phyloP scores from a whole-genome alignment of 73 alveolate genomes.

The Symbiodinium natans region DNA sequence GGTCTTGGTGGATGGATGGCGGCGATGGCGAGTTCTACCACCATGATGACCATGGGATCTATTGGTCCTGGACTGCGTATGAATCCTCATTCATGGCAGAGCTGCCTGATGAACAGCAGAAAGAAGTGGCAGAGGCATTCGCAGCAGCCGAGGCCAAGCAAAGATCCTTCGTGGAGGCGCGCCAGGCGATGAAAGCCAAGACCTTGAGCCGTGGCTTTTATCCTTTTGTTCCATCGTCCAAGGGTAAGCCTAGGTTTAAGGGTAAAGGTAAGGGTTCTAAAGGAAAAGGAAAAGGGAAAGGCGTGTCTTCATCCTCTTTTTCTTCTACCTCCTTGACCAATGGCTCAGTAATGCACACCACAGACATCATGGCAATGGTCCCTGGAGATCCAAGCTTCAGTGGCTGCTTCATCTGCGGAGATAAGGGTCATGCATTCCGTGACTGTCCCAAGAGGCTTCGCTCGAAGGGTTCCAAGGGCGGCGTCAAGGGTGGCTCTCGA shows the following conservation, averaged over 20 bases:
- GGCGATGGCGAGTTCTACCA: not conserved
- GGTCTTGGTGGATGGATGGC: not conserved
- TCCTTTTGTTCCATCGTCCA: not conserved
- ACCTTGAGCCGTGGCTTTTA: not conserved
- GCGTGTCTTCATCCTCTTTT: not conserved
- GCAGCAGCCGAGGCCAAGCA: not conserved
- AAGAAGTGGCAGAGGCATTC: conserved; percentile 1
- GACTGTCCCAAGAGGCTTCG: not conserved
- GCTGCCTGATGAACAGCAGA: not conserved
- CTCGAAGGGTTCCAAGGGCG: not conserved
- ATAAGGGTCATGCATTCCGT: not conserved
- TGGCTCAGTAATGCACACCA: not conserved
- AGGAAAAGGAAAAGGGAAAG: not conserved
- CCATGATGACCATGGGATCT: not conserved
- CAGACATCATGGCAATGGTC: not conserved
- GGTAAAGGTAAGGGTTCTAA: not conserved
- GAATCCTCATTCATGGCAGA: not conserved
- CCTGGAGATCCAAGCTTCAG: not conserved
- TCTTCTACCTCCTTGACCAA: not conserved
- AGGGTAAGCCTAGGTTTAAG: not conserved
- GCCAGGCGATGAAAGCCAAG: not conserved
- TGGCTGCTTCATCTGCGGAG: not conserved
- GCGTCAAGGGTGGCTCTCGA: too few relatives aligned
- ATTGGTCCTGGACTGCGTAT: not conserved
- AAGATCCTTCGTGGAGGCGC: not conserved